Base-by-base conservation (phyloP, 179 eudicot species). In the Spinacia oleracea region DNA sequence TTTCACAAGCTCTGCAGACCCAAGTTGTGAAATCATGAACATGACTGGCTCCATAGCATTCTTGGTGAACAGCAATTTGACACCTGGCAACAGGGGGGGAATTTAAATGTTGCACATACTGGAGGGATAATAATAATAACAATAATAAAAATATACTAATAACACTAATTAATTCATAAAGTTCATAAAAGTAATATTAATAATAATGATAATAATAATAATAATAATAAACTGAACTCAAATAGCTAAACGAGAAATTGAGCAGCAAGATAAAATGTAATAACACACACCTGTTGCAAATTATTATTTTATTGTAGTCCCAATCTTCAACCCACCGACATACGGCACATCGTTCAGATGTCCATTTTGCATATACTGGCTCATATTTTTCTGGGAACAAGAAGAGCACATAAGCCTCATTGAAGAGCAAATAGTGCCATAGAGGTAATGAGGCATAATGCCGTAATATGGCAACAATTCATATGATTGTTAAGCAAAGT, bases 1-100 rank as follows among this genome's bases (percentile, higher is more conserved):
- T 83, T 84, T 93, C 98, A 86, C 99, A 96, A 48, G 93, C 96
- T 88, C 97, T 89, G 84, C 99, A 96, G 59, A 96, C 94, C 99
- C 99, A 96, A 65, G 92, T 88, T 69, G 96, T 88, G 70, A 88
- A 85, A 84, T 96, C 92, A 64, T 83, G 85, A 84, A 84, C 81
- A 81, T 82, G 76, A 69, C 83, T 84, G 62, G 82, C 94, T 65
- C 99, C 97, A 79, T 93, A 96, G 76, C 98, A 96, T 87, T 93
- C 98, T 83, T 93, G 96, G 81, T 96, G 99, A 62, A 96, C 99
- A 63, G 98, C 99, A 76, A 96, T 93, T 88, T 93, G 98, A 87
- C 99, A 96, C 84, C 99, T 96, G 81, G 25, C 70, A 74, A 75
- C 43, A 66, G 20, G 38, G 48, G 18, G 38, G 70, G 80, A 34